Evolutionary conservation across 352 stramenopile genomes (phyloP), one percentile per base, ranked within the genome.

Genomic region (Pilasporangium apinafurcum): DNA sequence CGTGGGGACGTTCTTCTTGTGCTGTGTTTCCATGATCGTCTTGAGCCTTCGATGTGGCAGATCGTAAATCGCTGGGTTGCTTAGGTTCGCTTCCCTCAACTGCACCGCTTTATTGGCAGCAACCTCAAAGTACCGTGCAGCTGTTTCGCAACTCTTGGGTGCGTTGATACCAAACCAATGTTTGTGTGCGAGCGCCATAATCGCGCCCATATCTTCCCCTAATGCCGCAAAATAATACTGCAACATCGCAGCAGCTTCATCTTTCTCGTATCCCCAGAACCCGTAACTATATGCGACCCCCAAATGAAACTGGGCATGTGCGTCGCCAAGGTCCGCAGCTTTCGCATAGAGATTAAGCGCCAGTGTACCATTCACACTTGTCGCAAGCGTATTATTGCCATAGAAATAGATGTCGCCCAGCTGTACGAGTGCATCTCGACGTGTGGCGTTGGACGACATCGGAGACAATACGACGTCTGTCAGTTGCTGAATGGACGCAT

Each of bases 91-190:
- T 31, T 93, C 71, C 10, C 81, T 65, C 36, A 85, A 64, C 20
- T 67, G 53, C 28, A 91, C 64, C 5, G 78, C 86, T 34, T 73
- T 68, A 52, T 95, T 88, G 16, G 86, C 84, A 22, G 79, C 86
- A 21, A 85, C 65, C 57, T 95, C 83, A 48, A 96, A 96, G 69
- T 95, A 95, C 8, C 79, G 75, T 43, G 94, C 70, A 1, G 84
- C 82, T 1, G 50, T 76, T 44, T 95, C 80, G 51, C 86, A 96
- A 50, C 73, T 87, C 56, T 83, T 83, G 0, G 82, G 81, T 4
- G 84, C 72, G 21, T 73, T 68, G 18, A 86, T 46, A 5, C 85
- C 86, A 8, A 87, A 59, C 32, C 84, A 52, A 51, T 95, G 85
- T 22, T 79, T 76, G 55, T 86, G 69, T 2, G 83, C 86, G 14